These are phyloP conservation scores for Cronartium ribicola DNA, from an alignment of 1,284 basidiomycete genomes.

Conservation along the genomic window DNA sequence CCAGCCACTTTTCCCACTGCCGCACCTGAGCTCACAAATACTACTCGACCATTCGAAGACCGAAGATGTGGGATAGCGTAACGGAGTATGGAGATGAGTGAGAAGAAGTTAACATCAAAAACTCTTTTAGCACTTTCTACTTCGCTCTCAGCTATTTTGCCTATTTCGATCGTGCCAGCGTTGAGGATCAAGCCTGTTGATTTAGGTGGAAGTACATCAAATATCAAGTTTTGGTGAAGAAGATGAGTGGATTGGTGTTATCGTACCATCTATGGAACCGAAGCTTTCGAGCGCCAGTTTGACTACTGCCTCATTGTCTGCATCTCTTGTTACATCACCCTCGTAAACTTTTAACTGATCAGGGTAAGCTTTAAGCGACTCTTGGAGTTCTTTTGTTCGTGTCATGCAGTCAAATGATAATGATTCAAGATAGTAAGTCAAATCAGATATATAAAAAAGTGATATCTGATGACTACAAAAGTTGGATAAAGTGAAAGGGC, in stretches of 20 bases:
- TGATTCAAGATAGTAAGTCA: no score
- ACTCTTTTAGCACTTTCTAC: constrained; percentile 21
- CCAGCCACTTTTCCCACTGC: constrained; percentile 12
- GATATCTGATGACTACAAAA: no score
- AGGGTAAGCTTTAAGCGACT: constrained; percentile 10
- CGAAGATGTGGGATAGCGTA: constrained; percentile 16
- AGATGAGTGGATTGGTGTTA: not conserved
- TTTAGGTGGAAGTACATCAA: not conserved
- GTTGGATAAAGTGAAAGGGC: not conserved
- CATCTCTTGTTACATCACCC: constrained; percentile 20
- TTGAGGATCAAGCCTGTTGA: constrained; percentile 28
- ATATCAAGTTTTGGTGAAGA: not conserved
- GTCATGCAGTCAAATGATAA: not conserved
- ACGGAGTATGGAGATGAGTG: constrained; percentile 20
- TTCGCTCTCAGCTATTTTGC: constrained; percentile 8
- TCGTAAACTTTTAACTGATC: constrained; percentile 8
- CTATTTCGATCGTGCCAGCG: constrained; percentile 30
- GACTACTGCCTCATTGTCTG: constrained; percentile 27
- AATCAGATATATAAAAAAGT: no score
- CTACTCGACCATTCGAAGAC: constrained; percentile 4
- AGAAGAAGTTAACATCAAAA: constrained; percentile 39
- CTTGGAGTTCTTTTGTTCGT: constrained; percentile 17
- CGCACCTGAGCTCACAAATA: constrained; percentile 37
- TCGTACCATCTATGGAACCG: constrained; percentile 27
- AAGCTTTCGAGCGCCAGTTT: constrained; percentile 20